Conservation (phyloP, 1,139 yeast species). For the Zygosaccharomyces pseudobailii region DNA sequence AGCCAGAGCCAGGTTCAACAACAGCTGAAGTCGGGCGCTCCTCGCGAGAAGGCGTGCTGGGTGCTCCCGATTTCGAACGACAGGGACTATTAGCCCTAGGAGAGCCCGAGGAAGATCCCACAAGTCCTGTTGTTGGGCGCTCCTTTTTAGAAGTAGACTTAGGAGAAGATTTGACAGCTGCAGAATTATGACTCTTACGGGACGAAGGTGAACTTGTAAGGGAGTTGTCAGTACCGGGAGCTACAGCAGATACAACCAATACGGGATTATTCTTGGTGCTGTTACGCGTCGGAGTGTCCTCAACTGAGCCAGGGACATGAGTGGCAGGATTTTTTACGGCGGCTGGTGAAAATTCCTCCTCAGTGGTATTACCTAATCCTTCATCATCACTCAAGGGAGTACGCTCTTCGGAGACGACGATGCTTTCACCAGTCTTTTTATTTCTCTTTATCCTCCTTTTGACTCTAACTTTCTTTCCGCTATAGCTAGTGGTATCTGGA, state of each 20-base stretch:
- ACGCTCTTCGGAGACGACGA: constrained; percentile 33
- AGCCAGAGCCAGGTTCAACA: background rate
- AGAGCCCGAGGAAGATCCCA: too few relatives aligned
- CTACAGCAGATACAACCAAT: background rate
- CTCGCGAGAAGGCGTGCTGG: too few relatives aligned
- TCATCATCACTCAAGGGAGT: constrained; percentile 22
- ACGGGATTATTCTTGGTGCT: too few relatives aligned
- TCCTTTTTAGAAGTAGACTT: too few relatives aligned
- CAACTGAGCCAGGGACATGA: too few relatives aligned
- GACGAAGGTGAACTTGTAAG: background rate
- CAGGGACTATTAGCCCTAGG: too few relatives aligned
- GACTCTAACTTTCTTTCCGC: constrained; percentile 28
- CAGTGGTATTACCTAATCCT: constrained; percentile 15
- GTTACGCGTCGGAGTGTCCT: too few relatives aligned
- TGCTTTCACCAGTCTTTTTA: constrained; percentile 38
- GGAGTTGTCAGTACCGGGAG: background rate
- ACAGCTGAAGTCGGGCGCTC: too few relatives aligned
- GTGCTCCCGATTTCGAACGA: too few relatives aligned
- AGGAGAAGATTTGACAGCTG: too few relatives aligned
- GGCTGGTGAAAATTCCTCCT: constrained; percentile 2
- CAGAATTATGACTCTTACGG: too few relatives aligned
- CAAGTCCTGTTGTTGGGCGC: too few relatives aligned
- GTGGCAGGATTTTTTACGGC: background rate
- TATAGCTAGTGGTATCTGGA: constrained; percentile 16
- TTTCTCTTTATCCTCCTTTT: constrained; percentile 37